Percentiles rank a stretch among this genome's conserved stretches.
These are phyloP conservation scores for Aurifilum marmelostoma DNA, from an alignment of 2,329 filamentous ascomycete species.

Conservation along the genomic window DNA sequence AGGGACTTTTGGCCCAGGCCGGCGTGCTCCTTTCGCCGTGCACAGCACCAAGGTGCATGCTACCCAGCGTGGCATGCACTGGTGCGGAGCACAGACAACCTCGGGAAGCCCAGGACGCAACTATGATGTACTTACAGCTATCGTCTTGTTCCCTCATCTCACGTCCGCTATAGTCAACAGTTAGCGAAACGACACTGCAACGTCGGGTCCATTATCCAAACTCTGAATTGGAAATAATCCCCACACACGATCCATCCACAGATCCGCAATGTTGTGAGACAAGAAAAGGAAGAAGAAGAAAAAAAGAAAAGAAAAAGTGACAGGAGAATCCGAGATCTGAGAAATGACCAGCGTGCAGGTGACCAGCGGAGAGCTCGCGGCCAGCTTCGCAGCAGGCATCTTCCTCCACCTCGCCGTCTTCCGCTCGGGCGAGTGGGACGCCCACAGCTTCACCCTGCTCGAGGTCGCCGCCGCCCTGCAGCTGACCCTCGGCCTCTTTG, in stretches of 20 bases:
- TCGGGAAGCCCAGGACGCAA: background rate
- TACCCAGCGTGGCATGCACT: too few species aligned
- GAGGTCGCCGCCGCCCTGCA: constrained; percentile 9
- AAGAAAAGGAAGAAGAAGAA: background rate
- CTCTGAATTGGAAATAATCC: background rate
- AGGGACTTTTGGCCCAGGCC: too few species aligned
- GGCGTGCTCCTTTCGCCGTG: too few species aligned
- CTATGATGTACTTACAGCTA: too few species aligned
- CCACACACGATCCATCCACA: background rate
- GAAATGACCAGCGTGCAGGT: constrained; percentile 3
- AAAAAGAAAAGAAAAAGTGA: background rate
- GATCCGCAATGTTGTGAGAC: background rate
- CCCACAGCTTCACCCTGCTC: constrained; percentile 24
- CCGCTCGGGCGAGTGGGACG: constrained; percentile 23
- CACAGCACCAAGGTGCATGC: too few species aligned
- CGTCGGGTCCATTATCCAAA: background rate
- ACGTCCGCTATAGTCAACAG: background rate
- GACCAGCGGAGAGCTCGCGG: constrained; percentile 15
- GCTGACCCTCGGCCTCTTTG: background rate
- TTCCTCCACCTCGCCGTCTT: constrained; percentile 14
- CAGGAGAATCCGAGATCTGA: too few species aligned
- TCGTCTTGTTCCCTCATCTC: background rate
- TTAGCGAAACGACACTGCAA: too few species aligned
- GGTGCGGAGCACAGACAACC: background rate
- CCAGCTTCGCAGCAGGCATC: constrained; percentile 16